Evolutionary conservation across 192 early-diverging fungal species (phyloP).

Genomic region (Umbelopsis ramanniana): DNA sequence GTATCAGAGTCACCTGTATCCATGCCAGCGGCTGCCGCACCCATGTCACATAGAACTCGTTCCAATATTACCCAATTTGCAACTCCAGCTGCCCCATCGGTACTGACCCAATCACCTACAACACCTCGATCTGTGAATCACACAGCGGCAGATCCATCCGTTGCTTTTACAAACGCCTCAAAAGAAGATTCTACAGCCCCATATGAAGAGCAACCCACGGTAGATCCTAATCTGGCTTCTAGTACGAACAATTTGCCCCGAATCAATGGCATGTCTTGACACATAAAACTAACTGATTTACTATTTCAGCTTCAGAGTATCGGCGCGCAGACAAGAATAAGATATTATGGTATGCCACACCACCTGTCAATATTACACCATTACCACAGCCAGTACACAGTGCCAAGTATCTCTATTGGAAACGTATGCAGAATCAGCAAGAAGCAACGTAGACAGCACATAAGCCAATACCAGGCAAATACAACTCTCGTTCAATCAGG

Average conservation of each 20-base stretch:
- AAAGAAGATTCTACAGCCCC: neutral
- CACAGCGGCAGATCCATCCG: neutral
- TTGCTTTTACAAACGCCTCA: neutral
- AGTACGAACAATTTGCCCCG: neutral
- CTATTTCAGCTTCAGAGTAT: slow-evolving; percentile 20
- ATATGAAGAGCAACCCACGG: neutral
- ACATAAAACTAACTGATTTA: neutral
- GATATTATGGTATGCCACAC: slow-evolving; percentile 31
- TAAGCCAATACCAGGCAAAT: too few relatives aligned
- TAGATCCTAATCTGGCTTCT: neutral
- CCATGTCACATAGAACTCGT: neutral
- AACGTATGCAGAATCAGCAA: slow-evolving; percentile 4
- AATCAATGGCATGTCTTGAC: neutral
- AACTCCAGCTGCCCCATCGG: too few relatives aligned
- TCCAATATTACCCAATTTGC: neutral
- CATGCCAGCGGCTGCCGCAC: neutral
- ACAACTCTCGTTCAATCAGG: too few relatives aligned
- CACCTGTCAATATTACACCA: slow-evolving; percentile 24
- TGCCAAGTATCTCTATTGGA: slow-evolving; percentile 28
- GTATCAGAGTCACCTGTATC: neutral
- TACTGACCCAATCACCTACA: too few relatives aligned
- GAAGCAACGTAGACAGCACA: neutral
- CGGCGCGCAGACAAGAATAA: slow-evolving; percentile 20
- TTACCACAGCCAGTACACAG: slow-evolving; percentile 21
- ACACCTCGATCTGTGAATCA: too few relatives aligned